Conservation (phyloP, 2,329 filamentous ascomycete species). For the Akanthomyces lecanii region DNA sequence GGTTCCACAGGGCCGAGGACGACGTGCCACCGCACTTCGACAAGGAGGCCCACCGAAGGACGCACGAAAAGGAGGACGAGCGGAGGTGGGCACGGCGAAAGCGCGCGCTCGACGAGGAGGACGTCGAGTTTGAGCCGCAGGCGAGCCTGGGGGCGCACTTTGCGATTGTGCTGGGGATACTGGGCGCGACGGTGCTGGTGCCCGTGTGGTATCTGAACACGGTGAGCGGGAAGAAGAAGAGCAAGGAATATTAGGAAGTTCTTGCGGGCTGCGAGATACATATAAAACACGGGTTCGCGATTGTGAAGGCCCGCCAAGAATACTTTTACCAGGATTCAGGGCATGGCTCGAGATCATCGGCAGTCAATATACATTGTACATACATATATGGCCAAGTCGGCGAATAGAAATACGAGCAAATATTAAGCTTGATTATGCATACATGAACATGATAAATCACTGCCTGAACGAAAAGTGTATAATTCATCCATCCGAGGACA, state of each 20-base stretch:
- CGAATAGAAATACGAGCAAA: too few species aligned
- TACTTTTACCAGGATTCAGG: too few species aligned
- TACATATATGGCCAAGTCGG: too few species aligned
- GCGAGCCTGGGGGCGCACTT: constrained; percentile 43
- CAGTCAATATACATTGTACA: too few species aligned
- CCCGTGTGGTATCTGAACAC: constrained; percentile 40
- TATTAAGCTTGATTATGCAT: too few species aligned
- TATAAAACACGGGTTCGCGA: neutral
- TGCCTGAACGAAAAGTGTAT: neutral
- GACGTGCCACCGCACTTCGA: constrained; percentile 78
- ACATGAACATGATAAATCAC: neutral
- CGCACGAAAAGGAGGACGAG: constrained; percentile 62
- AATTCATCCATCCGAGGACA: constrained; percentile 11
- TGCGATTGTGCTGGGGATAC: constrained; percentile 44
- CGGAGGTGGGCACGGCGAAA: constrained; percentile 32
- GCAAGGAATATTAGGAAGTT: neutral
- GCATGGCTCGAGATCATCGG: too few species aligned
- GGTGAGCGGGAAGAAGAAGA: constrained; percentile 30
- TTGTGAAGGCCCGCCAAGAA: neutral
- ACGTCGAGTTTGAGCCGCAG: constrained; percentile 39
- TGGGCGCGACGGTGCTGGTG: constrained; percentile 43
- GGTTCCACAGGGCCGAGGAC: constrained; percentile 43
- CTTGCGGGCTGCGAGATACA: neutral
- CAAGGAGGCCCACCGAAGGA: constrained; percentile 64
- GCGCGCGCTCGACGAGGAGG: constrained; percentile 36